These are phyloP conservation scores for Lasiosphaeriaceae sp. DNA, from an alignment of 495 filamentous ascomycete species.

Conservation along the genomic window DNA sequence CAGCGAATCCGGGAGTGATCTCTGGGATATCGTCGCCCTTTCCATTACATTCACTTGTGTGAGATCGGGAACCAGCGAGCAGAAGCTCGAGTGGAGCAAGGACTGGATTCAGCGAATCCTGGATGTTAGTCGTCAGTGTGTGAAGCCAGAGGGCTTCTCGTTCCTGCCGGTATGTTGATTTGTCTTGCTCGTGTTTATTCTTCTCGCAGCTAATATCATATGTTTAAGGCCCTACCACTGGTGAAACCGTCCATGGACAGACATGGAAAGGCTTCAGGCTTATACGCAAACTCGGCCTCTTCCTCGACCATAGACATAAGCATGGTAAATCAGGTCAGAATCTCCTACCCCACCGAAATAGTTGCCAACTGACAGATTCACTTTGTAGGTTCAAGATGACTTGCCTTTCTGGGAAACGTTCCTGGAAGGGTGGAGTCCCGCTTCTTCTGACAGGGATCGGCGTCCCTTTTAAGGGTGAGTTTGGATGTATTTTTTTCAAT, in stretches of 20 bases:
- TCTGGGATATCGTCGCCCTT: constrained; percentile 32
- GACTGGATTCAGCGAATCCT: background rate
- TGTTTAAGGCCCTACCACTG: too few species aligned
- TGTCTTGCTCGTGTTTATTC: too few species aligned
- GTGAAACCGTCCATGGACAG: too few species aligned
- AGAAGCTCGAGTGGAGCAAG: background rate
- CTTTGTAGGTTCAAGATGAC: background rate
- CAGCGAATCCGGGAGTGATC: constrained; percentile 27
- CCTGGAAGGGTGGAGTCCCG: background rate
- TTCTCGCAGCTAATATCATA: too few species aligned
- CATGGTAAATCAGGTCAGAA: too few species aligned
- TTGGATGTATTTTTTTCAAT: too few species aligned
- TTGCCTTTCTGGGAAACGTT: background rate
- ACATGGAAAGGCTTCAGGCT: too few species aligned
- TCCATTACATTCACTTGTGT: constrained; percentile 18
- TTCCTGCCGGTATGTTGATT: background rate
- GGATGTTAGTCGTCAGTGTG: background rate
- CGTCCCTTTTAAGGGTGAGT: too few species aligned
- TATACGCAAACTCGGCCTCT: too few species aligned
- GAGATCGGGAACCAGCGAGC: background rate
- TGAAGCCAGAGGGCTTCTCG: background rate
- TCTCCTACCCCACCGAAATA: too few species aligned
- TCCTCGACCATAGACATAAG: too few species aligned
- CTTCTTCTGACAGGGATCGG: too few species aligned
- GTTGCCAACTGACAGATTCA: background rate